Conservation (phyloP, 163 green algal species). For the Chlamydomonas reinhardtii region DNA sequence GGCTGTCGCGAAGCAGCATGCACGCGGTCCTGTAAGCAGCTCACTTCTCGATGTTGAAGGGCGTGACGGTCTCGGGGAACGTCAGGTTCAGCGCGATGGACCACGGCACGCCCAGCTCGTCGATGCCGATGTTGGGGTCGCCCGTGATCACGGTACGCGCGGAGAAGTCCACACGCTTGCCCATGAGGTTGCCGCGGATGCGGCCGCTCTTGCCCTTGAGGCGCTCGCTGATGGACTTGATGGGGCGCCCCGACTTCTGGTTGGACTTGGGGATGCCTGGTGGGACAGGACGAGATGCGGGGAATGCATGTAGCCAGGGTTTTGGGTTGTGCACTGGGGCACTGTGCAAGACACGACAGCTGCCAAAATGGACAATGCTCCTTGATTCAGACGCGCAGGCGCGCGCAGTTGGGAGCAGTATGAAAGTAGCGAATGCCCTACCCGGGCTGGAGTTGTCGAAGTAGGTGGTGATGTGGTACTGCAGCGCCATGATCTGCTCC, state of each 20-base stretch:
- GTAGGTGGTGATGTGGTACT: conserved; percentile 98
- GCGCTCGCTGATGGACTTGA: conserved; percentile 98
- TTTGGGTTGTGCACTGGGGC: too few species aligned
- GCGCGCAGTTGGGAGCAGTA: too few species aligned
- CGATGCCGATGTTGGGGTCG: conserved; percentile 97
- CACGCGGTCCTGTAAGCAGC: neutral
- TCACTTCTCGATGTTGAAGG: conserved; percentile 89
- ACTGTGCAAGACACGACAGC: too few species aligned
- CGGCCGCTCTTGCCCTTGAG: conserved; percentile 95
- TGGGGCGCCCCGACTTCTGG: conserved; percentile 82
- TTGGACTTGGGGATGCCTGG: conserved; percentile 56
- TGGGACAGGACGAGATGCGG: too few species aligned
- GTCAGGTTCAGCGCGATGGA: conserved; percentile 99
- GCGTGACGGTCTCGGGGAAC: conserved; percentile 96
- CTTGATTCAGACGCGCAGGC: too few species aligned
- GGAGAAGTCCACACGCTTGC: conserved; percentile 99
- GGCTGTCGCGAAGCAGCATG: too few species aligned
- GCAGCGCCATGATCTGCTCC: conserved; percentile 88
- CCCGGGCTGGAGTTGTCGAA: conserved; percentile 98
- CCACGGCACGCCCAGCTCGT: conserved; percentile 98
- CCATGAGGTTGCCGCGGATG: conserved; percentile 99
- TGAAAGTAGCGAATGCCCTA: too few species aligned
- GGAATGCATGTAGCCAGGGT: too few species aligned
- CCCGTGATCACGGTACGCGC: conserved; percentile 97
- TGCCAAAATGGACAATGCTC: too few species aligned